phyloP scores from a whole-genome alignment of 2,329 filamentous ascomycete genomes.

The Botryotinia calthae region DNA sequence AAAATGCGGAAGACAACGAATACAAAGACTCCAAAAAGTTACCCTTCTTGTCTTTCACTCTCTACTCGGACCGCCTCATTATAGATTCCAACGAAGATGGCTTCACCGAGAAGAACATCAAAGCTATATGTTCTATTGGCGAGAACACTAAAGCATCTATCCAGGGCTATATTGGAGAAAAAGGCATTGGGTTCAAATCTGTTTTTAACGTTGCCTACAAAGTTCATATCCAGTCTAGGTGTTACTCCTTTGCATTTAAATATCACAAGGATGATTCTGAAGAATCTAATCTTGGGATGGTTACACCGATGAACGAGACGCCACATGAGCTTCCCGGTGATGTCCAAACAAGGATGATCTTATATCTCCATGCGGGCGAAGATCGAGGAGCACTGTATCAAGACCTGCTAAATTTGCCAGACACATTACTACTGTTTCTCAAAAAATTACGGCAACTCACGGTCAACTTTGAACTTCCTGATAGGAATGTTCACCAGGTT shows the following conservation, averaged over 20 bases:
- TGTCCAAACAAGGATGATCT: background rate
- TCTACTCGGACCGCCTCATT: background rate
- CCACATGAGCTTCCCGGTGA: background rate
- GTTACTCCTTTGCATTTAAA: background rate
- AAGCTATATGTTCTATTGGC: background rate
- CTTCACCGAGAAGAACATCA: background rate
- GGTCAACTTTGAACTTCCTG: background rate
- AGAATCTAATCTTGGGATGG: background rate
- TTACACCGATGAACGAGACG: background rate
- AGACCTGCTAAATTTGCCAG: background rate
- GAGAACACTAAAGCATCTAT: background rate
- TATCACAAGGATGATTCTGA: background rate
- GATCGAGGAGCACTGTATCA: background rate
- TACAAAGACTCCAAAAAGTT: background rate
- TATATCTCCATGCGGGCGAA: background rate
- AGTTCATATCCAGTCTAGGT: background rate
- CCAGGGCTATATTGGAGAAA: background rate
- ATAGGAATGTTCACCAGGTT: accelerated
- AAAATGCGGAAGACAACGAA: background rate
- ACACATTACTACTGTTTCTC: background rate
- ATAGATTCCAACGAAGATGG: background rate
- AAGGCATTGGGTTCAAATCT: background rate
- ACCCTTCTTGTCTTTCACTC: background rate
- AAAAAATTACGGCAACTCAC: background rate
- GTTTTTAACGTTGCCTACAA: background rate